phyloP scores from a whole-genome alignment of 176 grass and related monocot genomes.

The Bolboschoenus planiculmis region DNA sequence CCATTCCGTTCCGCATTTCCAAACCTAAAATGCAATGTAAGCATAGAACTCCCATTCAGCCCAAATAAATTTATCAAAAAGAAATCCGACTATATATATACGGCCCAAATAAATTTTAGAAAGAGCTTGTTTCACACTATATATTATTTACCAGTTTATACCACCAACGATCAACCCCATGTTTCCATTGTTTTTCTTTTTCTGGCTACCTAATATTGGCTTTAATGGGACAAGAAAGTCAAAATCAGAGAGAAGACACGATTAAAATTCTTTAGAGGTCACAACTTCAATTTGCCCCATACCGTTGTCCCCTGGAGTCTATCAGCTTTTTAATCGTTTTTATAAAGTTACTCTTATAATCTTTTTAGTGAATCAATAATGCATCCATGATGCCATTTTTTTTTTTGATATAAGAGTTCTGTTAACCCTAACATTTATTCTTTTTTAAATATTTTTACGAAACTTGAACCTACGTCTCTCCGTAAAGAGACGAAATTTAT shows the following conservation, averaged over 20 bases:
- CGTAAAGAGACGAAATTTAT: too few species aligned
- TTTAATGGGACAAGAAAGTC: background rate
- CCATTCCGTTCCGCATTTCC: background rate
- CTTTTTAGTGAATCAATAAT: too few species aligned
- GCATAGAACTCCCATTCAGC: background rate
- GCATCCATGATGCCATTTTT: too few species aligned
- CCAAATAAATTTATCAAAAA: background rate
- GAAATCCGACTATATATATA: background rate
- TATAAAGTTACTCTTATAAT: background rate
- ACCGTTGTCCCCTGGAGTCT: background rate
- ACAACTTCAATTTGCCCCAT: background rate
- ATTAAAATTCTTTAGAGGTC: background rate
- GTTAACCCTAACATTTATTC: too few species aligned
- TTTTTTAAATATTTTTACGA: too few species aligned
- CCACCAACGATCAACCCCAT: background rate
- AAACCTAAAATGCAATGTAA: background rate
- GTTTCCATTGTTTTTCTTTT: background rate
- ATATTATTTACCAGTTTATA: background rate
- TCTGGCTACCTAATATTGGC: background rate
- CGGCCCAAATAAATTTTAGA: background rate
- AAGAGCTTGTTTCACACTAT: background rate
- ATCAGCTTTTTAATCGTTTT: background rate
- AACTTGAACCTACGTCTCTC: too few species aligned
- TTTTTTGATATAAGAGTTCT: too few species aligned
- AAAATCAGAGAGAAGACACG: background rate